Base-by-base conservation (phyloP, 768 basidiomycete species). In the Hygrophoropsis aurantiaca region DNA sequence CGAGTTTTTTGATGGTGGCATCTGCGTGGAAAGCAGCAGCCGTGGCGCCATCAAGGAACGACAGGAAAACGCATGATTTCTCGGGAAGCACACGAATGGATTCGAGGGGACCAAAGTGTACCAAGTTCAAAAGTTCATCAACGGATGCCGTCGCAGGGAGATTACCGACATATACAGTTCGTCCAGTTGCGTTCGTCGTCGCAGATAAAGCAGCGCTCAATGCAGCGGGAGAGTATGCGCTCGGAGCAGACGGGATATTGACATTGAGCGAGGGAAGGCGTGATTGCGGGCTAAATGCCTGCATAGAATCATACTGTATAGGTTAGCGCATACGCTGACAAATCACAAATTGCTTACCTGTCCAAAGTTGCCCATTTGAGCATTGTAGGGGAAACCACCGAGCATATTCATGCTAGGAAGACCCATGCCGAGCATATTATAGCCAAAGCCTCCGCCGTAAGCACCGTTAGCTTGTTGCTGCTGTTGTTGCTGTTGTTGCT, bases 11-110 rank as follows among this genome's bases (percentile, higher is more conserved):
- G 65, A 97, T 85, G 25, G 87, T 85, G 1, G 95, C 95, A 60
- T 98, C 97, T 32, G 95, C 94, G 59, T 95, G 91, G 80, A 99
- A 99, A 0, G 93, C 94, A 0, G 92, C 90, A 8, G 97, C 94
- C 5, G 90, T 97, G 23, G 82, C 76, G 18, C 87, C 87, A 49
- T 99, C 94, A 45, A 99, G 79, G 84, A 98, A 99, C 23, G 94
- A 97, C 47, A 99, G 82, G 77, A 99, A 99, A 42, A 97, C 94
- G 66, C 97, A 98, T 2, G 87, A 90, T 67, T 97, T 97, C 66
- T 98, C 95, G 37, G 94, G 92, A 9, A 98, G 80, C 27, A 99
- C 89, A 40, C 93, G 88, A 59, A 98, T 87, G 39, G 83, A 87
- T 66, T 98, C 95, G 56, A 98, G 84, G 0, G 97, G 95, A 3